These are phyloP conservation scores for Phytophthora sp. DNA, from an alignment of 352 stramenopile species.

Conservation along the genomic window DNA sequence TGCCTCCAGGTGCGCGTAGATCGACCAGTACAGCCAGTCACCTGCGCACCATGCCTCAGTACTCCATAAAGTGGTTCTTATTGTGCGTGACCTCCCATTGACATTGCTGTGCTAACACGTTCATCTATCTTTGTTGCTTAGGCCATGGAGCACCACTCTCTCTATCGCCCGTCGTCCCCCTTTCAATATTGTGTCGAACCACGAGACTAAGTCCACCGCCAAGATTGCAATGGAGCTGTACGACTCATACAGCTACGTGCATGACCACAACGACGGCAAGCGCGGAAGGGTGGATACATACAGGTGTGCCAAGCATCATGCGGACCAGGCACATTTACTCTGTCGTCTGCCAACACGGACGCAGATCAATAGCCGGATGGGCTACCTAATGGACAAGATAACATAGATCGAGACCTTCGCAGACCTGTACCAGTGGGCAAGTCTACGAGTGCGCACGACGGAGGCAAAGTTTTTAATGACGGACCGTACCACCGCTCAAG, in stretches of 20 bases:
- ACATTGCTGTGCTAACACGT: not conserved
- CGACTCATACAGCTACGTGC: not conserved
- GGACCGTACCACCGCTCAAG: not conserved
- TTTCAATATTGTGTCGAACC: conserved; percentile 19
- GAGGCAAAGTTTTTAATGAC: not conserved
- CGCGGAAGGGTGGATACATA: not conserved
- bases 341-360: not conserved
- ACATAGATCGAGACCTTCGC: not conserved
- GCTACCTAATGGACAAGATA: not conserved
- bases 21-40: too few relatives aligned
- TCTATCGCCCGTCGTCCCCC: not conserved
- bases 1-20: too few relatives aligned
- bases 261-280: not conserved
- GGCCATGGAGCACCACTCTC: not conserved
- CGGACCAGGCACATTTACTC: not conserved
- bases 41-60: too few relatives aligned
- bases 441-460: not conserved
- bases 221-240: not conserved
- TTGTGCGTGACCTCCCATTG: too few relatives aligned
- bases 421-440: not conserved
- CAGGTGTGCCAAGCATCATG: not conserved
- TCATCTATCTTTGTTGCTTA: not conserved
- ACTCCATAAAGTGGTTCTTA: too few relatives aligned
- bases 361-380: not conserved
- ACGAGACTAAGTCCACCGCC: not conserved